Evolutionary conservation across 2,329 filamentous ascomycete genomes (phyloP).

Genomic region (Pseudocercospora fijiensis): DNA sequence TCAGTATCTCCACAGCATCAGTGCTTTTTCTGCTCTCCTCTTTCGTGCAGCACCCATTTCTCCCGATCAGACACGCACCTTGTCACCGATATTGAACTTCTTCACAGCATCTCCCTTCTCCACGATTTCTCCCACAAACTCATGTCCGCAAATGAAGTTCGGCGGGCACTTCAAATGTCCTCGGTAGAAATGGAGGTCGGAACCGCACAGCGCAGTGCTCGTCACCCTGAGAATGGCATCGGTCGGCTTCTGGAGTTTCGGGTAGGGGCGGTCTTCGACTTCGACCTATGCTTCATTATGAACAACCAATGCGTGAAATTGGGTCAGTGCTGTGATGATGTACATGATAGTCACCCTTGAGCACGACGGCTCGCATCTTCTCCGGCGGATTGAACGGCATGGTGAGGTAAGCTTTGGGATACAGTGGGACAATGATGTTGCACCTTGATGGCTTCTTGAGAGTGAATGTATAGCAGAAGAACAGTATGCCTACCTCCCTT

Average conservation of each 20-base stretch:
- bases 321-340: conserved; percentile 25
- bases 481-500: neutral
- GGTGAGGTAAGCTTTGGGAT: neutral
- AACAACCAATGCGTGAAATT: neutral
- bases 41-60: neutral
- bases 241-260: conserved; percentile 65
- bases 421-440: conserved; percentile 1
- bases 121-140: conserved; percentile 76
- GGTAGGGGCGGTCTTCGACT: conserved; percentile 76
- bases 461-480: neutral
- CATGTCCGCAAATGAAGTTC: conserved; percentile 69
- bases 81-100: conserved; percentile 68
- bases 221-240: conserved; percentile 83
- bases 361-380: conserved; percentile 86
- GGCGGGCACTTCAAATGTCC: conserved; percentile 71
- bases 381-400: conserved; percentile 29
- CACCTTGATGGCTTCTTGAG: conserved; percentile 18
- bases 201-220: conserved; percentile 83
- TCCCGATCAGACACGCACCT: conserved; percentile 26
- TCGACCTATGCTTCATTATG: conserved; percentile 49
- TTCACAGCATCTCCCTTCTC: conserved; percentile 67
- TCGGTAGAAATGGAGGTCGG: conserved; percentile 82
- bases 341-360: conserved; percentile 69
- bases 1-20: neutral
- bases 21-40: neutral